Base-by-base conservation (phyloP, 2,329 filamentous ascomycete genomes). In the Pyrenochaeta sp. region DNA sequence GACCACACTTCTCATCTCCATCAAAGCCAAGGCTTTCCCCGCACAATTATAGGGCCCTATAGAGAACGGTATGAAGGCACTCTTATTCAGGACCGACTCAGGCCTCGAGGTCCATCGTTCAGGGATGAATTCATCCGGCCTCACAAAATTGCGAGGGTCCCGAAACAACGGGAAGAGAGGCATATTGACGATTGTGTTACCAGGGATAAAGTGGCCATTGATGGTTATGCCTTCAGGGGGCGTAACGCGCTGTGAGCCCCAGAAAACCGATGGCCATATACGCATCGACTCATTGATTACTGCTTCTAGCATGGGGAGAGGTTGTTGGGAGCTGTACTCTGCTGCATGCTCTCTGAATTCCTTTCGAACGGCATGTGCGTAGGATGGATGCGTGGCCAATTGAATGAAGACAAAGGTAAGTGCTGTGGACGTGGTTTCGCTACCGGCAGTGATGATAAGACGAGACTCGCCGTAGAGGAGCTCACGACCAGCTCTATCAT, bases 11-110 rank as follows among this genome's bases (percentile, higher is more conserved):
- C 74, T 80, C 78, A 87, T 80, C 72, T 88, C 85, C 42, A 81
- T 76, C 53, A 86, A 84, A 1, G 84, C 84, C 29, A 87, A 69
- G 0, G 31, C 77, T 74, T 88, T 88, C 1, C 86, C 86, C 30
- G 88, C 86, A 62, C 87, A 89, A 5, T 82, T 84, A 17, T 86
- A 75, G 0, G 84, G 80, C 0, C 87, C 87, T 34, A 87, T 74
- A 18, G 79, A 83, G 55, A 89, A 89, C 2, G 89, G 86, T 43
- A 84, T 88, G 67, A 88, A 91, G 0, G 87, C 87, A 23, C 76
- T 31, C 24, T 42, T 58, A 18, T 58, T 53, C 2, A 52, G 28
- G 3, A 63, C 40, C 13, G 63, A 28, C 3, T 61, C 56, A 3
- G 54, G 50, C 3, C 22, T 41, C 6, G 44, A 51, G 0, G 51